Base-by-base conservation (phyloP, 2,329 filamentous ascomycete species). In the Aspergillus quadrilineatus region DNA sequence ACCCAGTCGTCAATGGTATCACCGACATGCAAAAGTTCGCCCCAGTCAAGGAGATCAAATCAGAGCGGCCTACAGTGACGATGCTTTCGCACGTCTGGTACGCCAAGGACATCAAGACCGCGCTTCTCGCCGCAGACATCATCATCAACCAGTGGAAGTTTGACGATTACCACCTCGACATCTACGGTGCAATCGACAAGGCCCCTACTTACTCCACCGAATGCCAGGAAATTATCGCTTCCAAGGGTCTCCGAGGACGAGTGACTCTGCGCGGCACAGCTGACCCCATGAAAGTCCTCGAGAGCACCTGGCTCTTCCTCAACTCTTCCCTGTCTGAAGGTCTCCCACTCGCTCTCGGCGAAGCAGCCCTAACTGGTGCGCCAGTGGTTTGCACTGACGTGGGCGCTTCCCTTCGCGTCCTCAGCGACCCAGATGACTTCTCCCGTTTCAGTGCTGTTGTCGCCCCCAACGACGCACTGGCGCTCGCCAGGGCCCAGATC, bases 141-240 rank as follows among this genome's bases (percentile, higher is more conserved):
- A 86, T 87, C 59, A 80, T 86, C 61, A 86, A 87, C 65, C 79
- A 84, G 62, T 87, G 81, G 78, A 84, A 84, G n/a, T 86, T 87
- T 69, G 80, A 77, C 42, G 84, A 87, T 57, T 87, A 87, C 69
- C 77, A 80, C 52, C 78, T 87, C 1, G 79, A 85, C 56, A 81
- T 87, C 15, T 87, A 87, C 63, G 85, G 85, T 9, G 83, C 83
- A 15, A 81, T 85, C 54, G 85, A 87, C 68, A 84, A 85, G 59
- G 79, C 84, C 26, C 84, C 84, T 0, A 79, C 82, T 1, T 86
- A 86, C 63, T 83, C 82, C 1, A 82, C 82, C 0, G 82, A 80
- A 65, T 85, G 79, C 70, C 81, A 80, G 66, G 82, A 82, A 65
- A 79, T 84, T 39, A 81, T 84, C 58, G 80, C 80, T 4, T 80